Evolutionary conservation across 345 rosid species (phyloP), one percentile per base, ranked within the genome.

Genomic region (Melaleuca alternifolia): DNA sequence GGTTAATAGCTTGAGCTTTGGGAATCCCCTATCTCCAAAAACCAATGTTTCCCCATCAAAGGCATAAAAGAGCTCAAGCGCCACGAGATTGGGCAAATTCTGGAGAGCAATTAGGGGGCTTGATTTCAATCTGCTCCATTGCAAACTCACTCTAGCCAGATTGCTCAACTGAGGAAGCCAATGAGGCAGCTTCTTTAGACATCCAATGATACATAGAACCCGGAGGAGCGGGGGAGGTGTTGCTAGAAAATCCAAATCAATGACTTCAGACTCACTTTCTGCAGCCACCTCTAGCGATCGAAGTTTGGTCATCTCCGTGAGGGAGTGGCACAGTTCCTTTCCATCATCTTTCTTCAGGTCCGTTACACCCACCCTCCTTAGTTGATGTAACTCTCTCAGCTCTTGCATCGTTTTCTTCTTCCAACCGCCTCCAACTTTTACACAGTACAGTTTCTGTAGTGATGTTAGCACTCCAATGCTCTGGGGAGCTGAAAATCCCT

Each of bases 281-380:
- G 41, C 21, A 0, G 1, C 3, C 41, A 30, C 41, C 6, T 1
- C 0, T 14, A 62, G 0, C 1, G 11, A 6, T 62, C 0, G 76
- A 28, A 30, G 65, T 16, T 11, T 5, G 0, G 33, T n/a, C 33
- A 59, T 59, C 65, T 59, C 26, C 65, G 11, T 16, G 0, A 59
- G 0, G 65, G 65, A 59, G 65, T 59, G 65, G 65, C 65, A 26
- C 11, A 59, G 71, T 26, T 59, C 71, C 71, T n/a, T 12, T 26
- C 8, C 8, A 59, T 59, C 33, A 59, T 59, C 71, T 59, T 6
- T n/a, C 18, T 0, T 59, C 0, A 59, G 16, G 71, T n/a, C 9
- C 1, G 0, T 59, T 11, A 59, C 2, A 0, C 33, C 33, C 4
- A 59, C 8, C 71, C 71, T 59, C 71, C 16, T 59, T 59, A 59